phyloP scores from a whole-genome alignment of 1,139 yeast genomes.

The Yamadazyma aaseri region DNA sequence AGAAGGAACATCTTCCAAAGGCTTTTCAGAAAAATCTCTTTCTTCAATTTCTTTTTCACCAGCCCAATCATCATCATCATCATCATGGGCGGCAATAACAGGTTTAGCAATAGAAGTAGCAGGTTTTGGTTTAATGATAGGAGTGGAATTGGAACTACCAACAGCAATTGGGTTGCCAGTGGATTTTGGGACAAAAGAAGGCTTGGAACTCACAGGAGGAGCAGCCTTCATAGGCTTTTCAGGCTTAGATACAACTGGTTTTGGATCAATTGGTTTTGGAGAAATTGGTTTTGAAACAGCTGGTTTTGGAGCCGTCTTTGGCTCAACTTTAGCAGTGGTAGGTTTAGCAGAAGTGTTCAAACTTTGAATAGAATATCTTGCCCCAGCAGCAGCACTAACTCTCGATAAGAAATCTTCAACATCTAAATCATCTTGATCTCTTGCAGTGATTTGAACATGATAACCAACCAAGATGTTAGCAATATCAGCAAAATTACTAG shows the following conservation, averaged over 20 bases:
- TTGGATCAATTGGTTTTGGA: conserved; percentile 20
- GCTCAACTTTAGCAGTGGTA: conserved; percentile 7
- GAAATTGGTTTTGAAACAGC: conserved; percentile 15
- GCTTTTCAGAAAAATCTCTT: conserved; percentile 63
- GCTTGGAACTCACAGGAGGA: conserved; percentile 14
- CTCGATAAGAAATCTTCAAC: conserved; percentile 72
- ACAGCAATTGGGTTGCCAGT: conserved; percentile 41
- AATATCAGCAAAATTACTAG: conserved; percentile 72
- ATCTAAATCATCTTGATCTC: conserved; percentile 87
- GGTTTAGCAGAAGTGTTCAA: conserved; percentile 19
- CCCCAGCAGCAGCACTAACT: conserved; percentile 92
- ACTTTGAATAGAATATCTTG: conserved; percentile 75
- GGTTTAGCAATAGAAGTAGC: conserved; percentile 38
- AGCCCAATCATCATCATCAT: conserved; percentile 62
- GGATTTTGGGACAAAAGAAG: conserved; percentile 35
- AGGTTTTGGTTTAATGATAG: conserved; percentile 26
- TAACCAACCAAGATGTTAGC: conserved; percentile 73
- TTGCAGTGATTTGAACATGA: conserved; percentile 95
- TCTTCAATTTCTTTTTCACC: conserved; percentile 64
- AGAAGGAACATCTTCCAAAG: conserved; percentile 59
- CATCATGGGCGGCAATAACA: conserved; percentile 26
- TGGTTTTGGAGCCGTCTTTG: conserved; percentile 16
- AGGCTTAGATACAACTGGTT: conserved; percentile 19
- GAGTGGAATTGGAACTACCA: conserved; percentile 5
- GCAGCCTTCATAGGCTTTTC: conserved; percentile 15